Evolutionary conservation across 1,139 yeast genomes (phyloP).

Genomic region (Candida sp.): DNA sequence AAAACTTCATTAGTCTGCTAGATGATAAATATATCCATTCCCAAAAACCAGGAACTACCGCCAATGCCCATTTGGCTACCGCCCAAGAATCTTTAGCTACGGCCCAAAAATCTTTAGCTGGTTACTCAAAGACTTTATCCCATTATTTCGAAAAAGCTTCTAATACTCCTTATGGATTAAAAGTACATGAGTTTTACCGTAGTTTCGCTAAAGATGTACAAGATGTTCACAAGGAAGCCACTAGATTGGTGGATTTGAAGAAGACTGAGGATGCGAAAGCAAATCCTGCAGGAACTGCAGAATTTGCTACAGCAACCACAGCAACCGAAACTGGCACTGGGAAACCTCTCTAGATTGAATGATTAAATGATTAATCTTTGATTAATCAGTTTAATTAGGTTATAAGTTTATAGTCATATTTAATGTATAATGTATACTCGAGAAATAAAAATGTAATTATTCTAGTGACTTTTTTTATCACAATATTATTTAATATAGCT

Average conservation of each 20-base stretch:
- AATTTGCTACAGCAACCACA: background rate
- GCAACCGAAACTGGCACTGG: no score
- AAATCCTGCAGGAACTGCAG: slow-evolving; percentile 1
- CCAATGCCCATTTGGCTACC: slow-evolving; percentile 11
- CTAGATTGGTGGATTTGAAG: slow-evolving; percentile 61
- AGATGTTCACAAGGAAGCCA: slow-evolving; percentile 72
- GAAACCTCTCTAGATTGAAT: no score
- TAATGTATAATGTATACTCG: no score
- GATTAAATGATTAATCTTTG: no score
- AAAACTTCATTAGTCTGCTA: slow-evolving; percentile 48
- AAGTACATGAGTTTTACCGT: slow-evolving; percentile 31
- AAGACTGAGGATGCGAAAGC: slow-evolving; percentile 25
- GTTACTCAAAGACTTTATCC: slow-evolving; percentile 20
- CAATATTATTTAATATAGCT: no score
- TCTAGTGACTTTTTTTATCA: no score
- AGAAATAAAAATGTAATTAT: no score
- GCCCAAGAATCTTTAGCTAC: slow-evolving; percentile 12
- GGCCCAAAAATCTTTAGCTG: background rate
- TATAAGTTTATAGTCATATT: no score
- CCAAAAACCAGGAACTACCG: slow-evolving; percentile 12
- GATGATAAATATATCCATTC: slow-evolving; percentile 62
- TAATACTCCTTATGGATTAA: slow-evolving; percentile 31
- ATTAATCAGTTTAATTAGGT: no score
- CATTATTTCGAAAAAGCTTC: slow-evolving; percentile 43
- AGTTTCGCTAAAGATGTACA: slow-evolving; percentile 53